Base-by-base conservation (phyloP, 2,329 filamentous ascomycete species). In the Aureobasidium sp. region DNA sequence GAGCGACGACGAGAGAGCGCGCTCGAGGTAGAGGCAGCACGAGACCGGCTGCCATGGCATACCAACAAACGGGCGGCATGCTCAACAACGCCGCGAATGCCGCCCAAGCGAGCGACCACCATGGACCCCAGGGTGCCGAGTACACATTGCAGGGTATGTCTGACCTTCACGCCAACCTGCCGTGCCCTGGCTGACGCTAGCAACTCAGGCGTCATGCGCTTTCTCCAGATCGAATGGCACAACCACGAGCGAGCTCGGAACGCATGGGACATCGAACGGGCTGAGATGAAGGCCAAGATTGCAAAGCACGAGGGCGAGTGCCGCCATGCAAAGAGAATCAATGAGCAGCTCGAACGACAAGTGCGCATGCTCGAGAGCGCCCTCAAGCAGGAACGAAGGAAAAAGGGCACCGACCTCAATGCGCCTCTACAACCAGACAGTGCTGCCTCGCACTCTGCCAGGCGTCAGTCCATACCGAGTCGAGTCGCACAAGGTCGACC, bases 161-260 rank as follows among this genome's bases (percentile, higher is more conserved):
- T 42, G 13, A 36, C 23, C 44, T 41, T 27, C 4, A 13, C 12
- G 36, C 20, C 51, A 20, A 26, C 8, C 17, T 41, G 36, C 46
- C 27, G 1, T 27, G 15, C 10, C 46, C 15, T 26, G 41, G 61
- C 51, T 56, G 61, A 56, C 53, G 13, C 39, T 46, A n/a, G 37
- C 46, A 37, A 61, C 37, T 68, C 94, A 57, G 90, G 94, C 72
- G 94, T 99, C 41, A 99, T 99, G 94, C 92, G 94, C 76, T 99
- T 99, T 75, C 85, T 99, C 42, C 94, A 99, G 78, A 94, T 94
- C 52, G 93, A 99, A 84, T 99, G 94, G 94, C 94, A 99, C 77
- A 88, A 91, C 68, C 93, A 99, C 76, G 94, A 99, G 78, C 89
- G 94, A 77, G 94, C 97, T 73, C 87, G 94, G 70, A 99, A 99